Evolutionary conservation across 2,329 filamentous ascomycete genomes (phyloP).

Genomic region (Cladosporium sp.): DNA sequence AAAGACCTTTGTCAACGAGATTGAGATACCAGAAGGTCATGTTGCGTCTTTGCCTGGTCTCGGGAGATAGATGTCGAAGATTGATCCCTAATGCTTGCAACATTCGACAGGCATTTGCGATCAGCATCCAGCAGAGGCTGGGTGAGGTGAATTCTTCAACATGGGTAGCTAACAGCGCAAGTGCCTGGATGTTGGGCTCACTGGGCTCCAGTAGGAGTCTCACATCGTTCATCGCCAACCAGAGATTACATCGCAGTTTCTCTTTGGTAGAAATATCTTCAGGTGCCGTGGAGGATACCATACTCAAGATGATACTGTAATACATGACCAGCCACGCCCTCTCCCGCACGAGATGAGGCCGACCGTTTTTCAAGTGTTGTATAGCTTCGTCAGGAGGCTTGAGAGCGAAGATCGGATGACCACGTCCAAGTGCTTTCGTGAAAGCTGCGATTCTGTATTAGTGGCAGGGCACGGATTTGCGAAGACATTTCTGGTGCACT

Average conservation of each 20-base stretch:
- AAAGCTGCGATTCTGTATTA: slow-evolving; percentile 9
- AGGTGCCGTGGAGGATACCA: slow-evolving; percentile 10
- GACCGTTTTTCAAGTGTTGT: slow-evolving; percentile 11
- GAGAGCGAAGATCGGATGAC: slow-evolving; percentile 12
- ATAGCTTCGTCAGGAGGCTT: slow-evolving; percentile 12
- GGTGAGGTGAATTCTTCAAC: slow-evolving; percentile 24
- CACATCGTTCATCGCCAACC: slow-evolving; percentile 25
- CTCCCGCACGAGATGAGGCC: slow-evolving; percentile 14
- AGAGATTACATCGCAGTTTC: slow-evolving; percentile 21
- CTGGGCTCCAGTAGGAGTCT: slow-evolving; percentile 21
- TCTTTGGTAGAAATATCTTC: slow-evolving; percentile 13
- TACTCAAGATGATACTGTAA: slow-evolving; percentile 21
- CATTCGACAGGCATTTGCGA: slow-evolving; percentile 23
- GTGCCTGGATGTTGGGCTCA: slow-evolving; percentile 21
- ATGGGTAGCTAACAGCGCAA: slow-evolving; percentile 19
- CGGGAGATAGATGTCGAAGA: slow-evolving; percentile 15
- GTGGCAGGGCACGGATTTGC: not conserved
- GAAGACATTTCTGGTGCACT: too few species aligned
- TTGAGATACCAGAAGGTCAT: slow-evolving; percentile 25
- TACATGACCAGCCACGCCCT: slow-evolving; percentile 24
- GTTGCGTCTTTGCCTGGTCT: slow-evolving; percentile 16
- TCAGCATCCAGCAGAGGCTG: slow-evolving; percentile 23
- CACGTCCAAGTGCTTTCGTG: slow-evolving; percentile 7
- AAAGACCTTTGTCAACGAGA: slow-evolving; percentile 20
- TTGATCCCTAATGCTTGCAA: slow-evolving; percentile 21